Percentiles rank a stretch among this genome's conserved stretches.
Evolutionary conservation across 495 filamentous ascomycete genomes (phyloP).

Genomic region (Neurospora sp.): DNA sequence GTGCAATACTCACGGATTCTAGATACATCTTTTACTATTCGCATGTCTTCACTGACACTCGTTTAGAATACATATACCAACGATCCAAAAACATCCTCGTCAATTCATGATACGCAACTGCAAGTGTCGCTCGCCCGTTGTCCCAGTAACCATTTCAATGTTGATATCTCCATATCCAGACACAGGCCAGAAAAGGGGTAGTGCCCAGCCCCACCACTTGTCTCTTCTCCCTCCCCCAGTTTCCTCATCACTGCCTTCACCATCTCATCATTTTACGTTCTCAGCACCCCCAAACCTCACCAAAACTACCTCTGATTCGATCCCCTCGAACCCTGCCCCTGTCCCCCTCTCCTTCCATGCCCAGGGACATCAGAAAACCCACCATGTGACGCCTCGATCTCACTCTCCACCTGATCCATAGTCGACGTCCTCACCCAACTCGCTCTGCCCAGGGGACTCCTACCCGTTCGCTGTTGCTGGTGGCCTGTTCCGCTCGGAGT

Average conservation of each 20-base stretch:
- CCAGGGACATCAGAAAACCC: not conserved
- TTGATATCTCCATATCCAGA: not conserved
- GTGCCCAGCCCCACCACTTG: not conserved
- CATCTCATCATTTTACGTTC: not conserved
- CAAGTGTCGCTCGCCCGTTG: not conserved
- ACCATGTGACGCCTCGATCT: slow-evolving; percentile 10
- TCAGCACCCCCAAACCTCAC: not conserved
- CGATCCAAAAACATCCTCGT: not conserved
- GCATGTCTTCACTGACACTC: too few relatives aligned
- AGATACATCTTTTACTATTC: too few relatives aligned
- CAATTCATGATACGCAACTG: not conserved
- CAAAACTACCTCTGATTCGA: not conserved
- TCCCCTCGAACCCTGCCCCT: not conserved
- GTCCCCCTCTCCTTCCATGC: not conserved
- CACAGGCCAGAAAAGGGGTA: not conserved
- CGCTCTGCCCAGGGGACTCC: slow-evolving; percentile 25
- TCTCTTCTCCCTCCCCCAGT: too few relatives aligned
- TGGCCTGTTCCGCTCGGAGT: not conserved
- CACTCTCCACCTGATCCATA: slow-evolving; percentile 19
- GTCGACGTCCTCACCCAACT: slow-evolving; percentile 20
- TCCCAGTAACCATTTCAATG: not conserved
- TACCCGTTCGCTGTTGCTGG: slow-evolving; percentile 7
- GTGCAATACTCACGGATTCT: too few relatives aligned
- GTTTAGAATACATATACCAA: too few relatives aligned
- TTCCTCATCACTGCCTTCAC: not conserved